These are phyloP conservation scores for Capniomyces stellatus DNA, from an alignment of 371 early-diverging fungal species.

Conservation along the genomic window DNA sequence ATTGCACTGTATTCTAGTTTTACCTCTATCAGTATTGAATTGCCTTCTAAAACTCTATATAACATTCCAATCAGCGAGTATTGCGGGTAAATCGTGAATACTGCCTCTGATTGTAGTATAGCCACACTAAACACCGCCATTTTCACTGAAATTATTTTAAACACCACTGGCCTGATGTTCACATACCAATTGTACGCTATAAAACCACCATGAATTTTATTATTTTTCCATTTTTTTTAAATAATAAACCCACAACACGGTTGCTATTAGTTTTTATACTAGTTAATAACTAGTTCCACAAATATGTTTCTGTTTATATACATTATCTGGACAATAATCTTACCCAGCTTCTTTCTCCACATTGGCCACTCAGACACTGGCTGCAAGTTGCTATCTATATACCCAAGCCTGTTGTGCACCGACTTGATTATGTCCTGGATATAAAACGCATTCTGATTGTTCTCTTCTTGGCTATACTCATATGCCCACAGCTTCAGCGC, in stretches of 20 bases:
- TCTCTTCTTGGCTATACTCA: conserved; percentile 20
- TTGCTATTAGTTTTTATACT: too few species aligned
- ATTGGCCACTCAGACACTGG: conserved; percentile 21
- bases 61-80: conserved; percentile 29
- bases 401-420: conserved; percentile 10
- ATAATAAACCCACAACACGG: too few species aligned
- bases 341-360: conserved; percentile 3
- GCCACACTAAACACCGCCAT: conserved; percentile 42
- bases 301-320: neutral
- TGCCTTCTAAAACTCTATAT: neutral
- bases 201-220: conserved; percentile 42
- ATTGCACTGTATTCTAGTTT: too few species aligned
- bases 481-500: conserved; percentile 18
- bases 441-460: conserved; percentile 18
- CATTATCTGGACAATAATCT: neutral
- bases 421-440: conserved; percentile 22
- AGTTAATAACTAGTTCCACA: too few species aligned
- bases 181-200: conserved; percentile 44
- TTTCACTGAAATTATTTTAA: conserved; percentile 34
- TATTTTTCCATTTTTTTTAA: neutral
- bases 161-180: conserved; percentile 39
- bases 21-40: neutral
- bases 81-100: conserved; percentile 38
- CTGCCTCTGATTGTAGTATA: conserved; percentile 83
- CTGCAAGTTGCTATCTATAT: conserved; percentile 25